phyloP scores from a whole-genome alignment of 2,329 filamentous ascomycete species.

The Knufia petricola region DNA sequence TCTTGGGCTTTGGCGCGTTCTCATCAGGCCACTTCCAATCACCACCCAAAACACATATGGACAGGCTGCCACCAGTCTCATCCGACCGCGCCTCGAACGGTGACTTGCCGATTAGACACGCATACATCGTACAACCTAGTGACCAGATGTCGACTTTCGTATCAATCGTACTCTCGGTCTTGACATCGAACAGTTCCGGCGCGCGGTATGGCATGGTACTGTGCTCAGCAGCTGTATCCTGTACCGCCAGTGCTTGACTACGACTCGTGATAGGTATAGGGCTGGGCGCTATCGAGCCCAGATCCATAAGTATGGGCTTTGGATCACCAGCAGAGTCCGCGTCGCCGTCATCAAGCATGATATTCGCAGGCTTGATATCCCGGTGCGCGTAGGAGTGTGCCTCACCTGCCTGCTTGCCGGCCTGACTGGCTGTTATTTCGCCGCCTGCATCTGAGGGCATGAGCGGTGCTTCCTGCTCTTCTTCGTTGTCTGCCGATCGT shows the following conservation, averaged over 20 bases:
- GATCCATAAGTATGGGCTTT: constrained; percentile 90
- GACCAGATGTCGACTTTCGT: constrained; percentile 98
- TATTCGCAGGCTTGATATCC: constrained; percentile 97
- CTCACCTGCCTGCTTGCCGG: constrained; percentile 58
- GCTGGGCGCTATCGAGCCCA: constrained; percentile 79
- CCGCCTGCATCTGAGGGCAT: constrained; percentile 51
- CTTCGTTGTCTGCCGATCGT: constrained; percentile 57
- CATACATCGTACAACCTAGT: constrained; percentile 92
- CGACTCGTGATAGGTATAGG: constrained; percentile 84
- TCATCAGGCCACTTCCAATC: constrained; percentile 97
- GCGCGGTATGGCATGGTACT: constrained; percentile 98
- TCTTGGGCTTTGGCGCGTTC: constrained; percentile 50
- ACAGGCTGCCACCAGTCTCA: constrained; percentile 88
- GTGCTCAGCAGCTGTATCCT: constrained; percentile 91
- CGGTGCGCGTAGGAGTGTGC: constrained; percentile 80
- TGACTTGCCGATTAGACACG: constrained; percentile 90
- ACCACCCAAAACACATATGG: constrained; percentile 82
- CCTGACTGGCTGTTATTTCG: constrained; percentile 58
- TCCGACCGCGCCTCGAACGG: constrained; percentile 94
- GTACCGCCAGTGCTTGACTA: constrained; percentile 79
- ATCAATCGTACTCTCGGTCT: constrained; percentile 82
- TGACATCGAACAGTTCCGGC: constrained; percentile 95
- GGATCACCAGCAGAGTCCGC: background rate
- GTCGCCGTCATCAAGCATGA: constrained; percentile 89
- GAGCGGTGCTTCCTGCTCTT: constrained; percentile 68